Evolutionary conservation across 352 stramenopile genomes (phyloP).

Genomic region (Globisporangium radiosum): DNA sequence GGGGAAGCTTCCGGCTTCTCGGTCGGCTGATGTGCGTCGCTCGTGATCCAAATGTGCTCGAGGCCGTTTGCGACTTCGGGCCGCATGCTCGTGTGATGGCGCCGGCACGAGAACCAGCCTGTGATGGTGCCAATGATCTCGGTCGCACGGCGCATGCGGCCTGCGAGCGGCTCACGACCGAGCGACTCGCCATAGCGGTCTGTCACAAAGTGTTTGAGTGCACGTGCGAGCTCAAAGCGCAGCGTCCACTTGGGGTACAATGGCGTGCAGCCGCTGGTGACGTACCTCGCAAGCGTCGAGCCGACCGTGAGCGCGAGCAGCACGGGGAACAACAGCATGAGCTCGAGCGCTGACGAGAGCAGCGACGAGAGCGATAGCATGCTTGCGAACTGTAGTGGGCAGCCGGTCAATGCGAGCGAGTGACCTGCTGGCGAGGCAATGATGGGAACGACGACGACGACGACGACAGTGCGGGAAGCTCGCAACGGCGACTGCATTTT

Average conservation of each 20-base stretch:
- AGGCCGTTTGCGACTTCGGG: slow-evolving; percentile 17
- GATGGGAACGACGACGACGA: no score
- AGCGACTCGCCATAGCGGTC: slow-evolving; percentile 18
- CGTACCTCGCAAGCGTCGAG: slow-evolving; percentile 8
- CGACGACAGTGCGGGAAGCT: no score
- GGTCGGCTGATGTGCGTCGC: no score
- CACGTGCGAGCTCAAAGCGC: slow-evolving; percentile 30
- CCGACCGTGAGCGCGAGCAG: slow-evolving; percentile 9
- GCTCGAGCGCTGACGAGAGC: slow-evolving; percentile 8
- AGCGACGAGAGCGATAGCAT: slow-evolving; percentile 4
- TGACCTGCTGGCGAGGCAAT: no score
- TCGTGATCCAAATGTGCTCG: slow-evolving; percentile 15
- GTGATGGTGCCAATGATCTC: slow-evolving; percentile 15
- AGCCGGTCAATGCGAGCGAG: no score
- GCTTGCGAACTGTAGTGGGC: no score
- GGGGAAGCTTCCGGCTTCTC: no score
- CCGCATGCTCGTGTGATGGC: slow-evolving; percentile 15
- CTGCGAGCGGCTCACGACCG: slow-evolving; percentile 8
- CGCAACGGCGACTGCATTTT: no score
- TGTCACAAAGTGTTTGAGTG: slow-evolving; percentile 18
- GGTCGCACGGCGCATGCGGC: slow-evolving; percentile 13
- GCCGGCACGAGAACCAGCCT: slow-evolving; percentile 19
- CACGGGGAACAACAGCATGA: slow-evolving; percentile 9
- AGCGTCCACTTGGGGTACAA: slow-evolving; percentile 28
- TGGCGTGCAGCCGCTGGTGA: slow-evolving; percentile 3